These are phyloP conservation scores for Boletus rex-veris DNA, from an alignment of 768 basidiomycete species.

Conservation along the genomic window DNA sequence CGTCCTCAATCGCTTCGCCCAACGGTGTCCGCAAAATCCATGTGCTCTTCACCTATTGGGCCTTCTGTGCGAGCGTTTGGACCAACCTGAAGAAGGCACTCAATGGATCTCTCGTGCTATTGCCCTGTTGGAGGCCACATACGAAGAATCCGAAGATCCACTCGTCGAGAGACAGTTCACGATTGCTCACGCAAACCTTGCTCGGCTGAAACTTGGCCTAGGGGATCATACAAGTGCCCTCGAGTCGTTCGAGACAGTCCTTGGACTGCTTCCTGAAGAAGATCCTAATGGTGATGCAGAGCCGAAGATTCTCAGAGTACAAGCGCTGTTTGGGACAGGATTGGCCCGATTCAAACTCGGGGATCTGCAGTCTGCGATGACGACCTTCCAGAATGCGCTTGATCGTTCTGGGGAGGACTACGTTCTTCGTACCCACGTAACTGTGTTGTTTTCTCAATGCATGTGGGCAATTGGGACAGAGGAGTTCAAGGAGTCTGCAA, in stretches of 20 bases:
- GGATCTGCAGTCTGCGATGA: constrained; percentile 59
- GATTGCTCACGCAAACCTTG: constrained; percentile 79
- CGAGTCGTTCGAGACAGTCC: constrained; percentile 66
- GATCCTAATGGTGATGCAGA: constrained; percentile 32
- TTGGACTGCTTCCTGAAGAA: constrained; percentile 63
- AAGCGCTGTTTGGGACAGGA: constrained; percentile 68
- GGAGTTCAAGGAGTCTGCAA: constrained; percentile 74
- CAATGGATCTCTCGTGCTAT: constrained; percentile 61
- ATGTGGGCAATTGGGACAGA: constrained; percentile 80
- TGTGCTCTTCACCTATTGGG: constrained; percentile 80
- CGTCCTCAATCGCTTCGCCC: constrained; percentile 71
- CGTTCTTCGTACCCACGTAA: constrained; percentile 60
- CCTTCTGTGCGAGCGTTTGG: constrained; percentile 81
- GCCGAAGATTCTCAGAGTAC: constrained; percentile 47
- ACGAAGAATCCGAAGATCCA: constrained; percentile 84
- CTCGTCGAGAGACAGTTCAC: constrained; percentile 74
- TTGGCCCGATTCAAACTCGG: constrained; percentile 66
- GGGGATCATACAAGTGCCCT: constrained; percentile 57
- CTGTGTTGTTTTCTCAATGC: constrained; percentile 76
- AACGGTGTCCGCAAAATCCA: constrained; percentile 63
- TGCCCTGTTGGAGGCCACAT: constrained; percentile 72
- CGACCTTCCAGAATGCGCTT: constrained; percentile 64
- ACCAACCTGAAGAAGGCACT: constrained; percentile 60
- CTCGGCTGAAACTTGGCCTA: constrained; percentile 64
- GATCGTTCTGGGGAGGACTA: constrained; percentile 48